phyloP scores from a whole-genome alignment of 2,329 filamentous ascomycete genomes.

The Diaporthe australafricana region DNA sequence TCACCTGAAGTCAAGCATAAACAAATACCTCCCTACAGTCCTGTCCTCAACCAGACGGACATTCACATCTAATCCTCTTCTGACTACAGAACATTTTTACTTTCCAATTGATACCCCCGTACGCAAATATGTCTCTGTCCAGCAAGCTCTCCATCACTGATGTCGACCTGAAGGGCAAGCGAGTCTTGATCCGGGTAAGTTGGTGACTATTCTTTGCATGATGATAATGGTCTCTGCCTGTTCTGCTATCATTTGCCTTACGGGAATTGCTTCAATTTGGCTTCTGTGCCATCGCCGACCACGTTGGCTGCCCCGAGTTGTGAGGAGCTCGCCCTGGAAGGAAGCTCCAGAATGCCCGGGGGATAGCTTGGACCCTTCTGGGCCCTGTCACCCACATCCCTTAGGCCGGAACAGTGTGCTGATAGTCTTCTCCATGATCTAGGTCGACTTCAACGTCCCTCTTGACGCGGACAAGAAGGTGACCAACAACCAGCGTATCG shows the following conservation, averaged over 20 bases:
- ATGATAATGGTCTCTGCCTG: not conserved
- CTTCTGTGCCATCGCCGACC: too few relatives aligned
- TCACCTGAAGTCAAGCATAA: slow-evolving; percentile 22
- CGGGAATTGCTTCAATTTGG: not conserved
- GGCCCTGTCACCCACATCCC: not conserved
- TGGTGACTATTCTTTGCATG: not conserved
- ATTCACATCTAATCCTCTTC: slow-evolving; percentile 38
- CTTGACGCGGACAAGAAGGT: slow-evolving; percentile 93
- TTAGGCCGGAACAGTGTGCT: slow-evolving; percentile 35
- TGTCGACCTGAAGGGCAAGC: slow-evolving; percentile 97
- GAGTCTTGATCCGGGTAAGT: slow-evolving; percentile 94
- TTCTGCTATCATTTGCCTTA: not conserved
- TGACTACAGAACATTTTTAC: slow-evolving; percentile 29
- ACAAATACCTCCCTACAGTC: slow-evolving; percentile 6
- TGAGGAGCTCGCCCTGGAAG: not conserved
- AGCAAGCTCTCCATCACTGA: slow-evolving; percentile 98
- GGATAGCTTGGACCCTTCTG: not conserved
- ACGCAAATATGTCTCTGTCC: slow-evolving; percentile 87
- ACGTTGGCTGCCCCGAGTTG: not conserved
- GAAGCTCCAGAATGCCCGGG: not conserved
- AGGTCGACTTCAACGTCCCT: slow-evolving; percentile 99
- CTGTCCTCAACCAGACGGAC: not conserved
- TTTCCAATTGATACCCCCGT: slow-evolving; percentile 38
- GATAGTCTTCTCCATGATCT: slow-evolving; percentile 37
- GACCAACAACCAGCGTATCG: slow-evolving; percentile 98